Evolutionary conservation across 1,139 yeast species (phyloP), one percentile per base, ranked within the genome.

Genomic region (Taphrina pruni): DNA sequence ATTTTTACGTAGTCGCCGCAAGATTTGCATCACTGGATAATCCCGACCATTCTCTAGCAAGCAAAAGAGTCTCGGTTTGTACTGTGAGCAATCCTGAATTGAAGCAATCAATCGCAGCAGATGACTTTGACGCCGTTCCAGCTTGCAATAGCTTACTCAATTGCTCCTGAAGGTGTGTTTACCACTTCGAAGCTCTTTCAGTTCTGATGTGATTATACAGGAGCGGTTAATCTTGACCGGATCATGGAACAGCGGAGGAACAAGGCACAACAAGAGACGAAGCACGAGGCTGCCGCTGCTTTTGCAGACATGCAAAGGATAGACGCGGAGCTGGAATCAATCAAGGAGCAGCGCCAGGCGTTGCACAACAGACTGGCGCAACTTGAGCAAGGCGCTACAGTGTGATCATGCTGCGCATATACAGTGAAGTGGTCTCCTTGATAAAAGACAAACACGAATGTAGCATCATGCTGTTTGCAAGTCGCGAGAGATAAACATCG

Each of bases 81-180:
- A 4, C 1, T 26, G 1, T 26, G 32, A 26, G 32, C 32, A 26
- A 4, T 1, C 32, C 1, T 26, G 1, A 26, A 26, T 26, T 26
- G 1, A 4, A 26, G 32, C 32, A 26, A 26, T 1, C 4, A 1
- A 26, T 4, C 32, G 32, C 32, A 26, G 1, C 32, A 4, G 12
- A 50, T 50, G 54, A 32, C 57, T 6, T 36, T 62, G 66, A 52
- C 66, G 5, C 66, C 66, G 4, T 62, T 62, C 26, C 50, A 62
- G 39, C 51, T 62, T 7, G 66, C 66, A 14, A 39, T 55, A n/a
- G 51, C 57, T 6, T 43, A 62, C 43, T 62, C 66, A 9, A 41
- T 62, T 14, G 65, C 65, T 7, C 56, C 65, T n/a, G 55, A 35
- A 8, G 65, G 65, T 60, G 36, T 9, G 56, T 36, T 26, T 26